Base-by-base conservation (phyloP, 23 red algal genomes). In the Rhodosorus marinus region DNA sequence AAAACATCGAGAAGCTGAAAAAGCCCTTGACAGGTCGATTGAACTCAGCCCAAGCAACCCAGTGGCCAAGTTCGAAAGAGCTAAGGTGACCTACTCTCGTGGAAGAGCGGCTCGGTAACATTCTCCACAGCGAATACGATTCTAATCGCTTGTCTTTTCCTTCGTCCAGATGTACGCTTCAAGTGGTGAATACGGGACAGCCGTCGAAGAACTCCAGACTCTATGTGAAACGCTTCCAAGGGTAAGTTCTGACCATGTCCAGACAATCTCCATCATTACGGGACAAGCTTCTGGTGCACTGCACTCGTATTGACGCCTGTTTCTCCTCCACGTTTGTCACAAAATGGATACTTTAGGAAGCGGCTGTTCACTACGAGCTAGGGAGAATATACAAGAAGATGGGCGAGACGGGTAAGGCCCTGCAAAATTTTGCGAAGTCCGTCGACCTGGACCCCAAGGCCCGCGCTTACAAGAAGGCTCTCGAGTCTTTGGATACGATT, bases 371-470 rank as follows among this genome's bases (percentile, higher is more conserved):
- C 59, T 85, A 81, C 52, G 59, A 86, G 46, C 60, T 98, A 33
- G 76, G 90, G 29, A 26, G 51, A 23, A 59, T 98, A 15, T 65
- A 49, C 6, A 57, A 84, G 60, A 45, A 46, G 34, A 54, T 60
- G 31, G 90, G 90, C 28, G 69, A 70, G 36, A 47, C 29, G 5
- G 60, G 72, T 26, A 60, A 61, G 1, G 90, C 78, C 2, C 15
- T 79, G 40, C 77, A 64, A 15, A 25, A 53, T 20, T 60, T 85
- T 30, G 68, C 51, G 40, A 60, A 55, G 21, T 79, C 90, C 24
- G 59, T 98, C 29, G 90, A 85, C 47, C 55, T 98, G 38, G 90
- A 85, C 35, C 90, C 90, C n/a, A 78, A 80, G 48, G 73, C 81
- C 20, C 71, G 76, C 27, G 69, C 70, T 51, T 98, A 85, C 48